Conservation (phyloP, 306 rosid genomes). For the Corylus avellana region DNA sequence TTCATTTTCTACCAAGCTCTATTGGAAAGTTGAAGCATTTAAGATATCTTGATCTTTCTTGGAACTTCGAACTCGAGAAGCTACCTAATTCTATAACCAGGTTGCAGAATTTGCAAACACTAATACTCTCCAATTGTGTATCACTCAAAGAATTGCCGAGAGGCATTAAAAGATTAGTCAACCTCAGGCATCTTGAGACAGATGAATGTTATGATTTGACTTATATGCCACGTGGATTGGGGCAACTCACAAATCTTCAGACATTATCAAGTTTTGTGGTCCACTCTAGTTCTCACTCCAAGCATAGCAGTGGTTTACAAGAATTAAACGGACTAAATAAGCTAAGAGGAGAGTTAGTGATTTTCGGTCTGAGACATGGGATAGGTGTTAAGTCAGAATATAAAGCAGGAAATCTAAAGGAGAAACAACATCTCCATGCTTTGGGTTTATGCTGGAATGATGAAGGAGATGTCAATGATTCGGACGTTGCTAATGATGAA, state of each 20-base stretch:
- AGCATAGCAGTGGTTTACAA: background rate
- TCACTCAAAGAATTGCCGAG: conserved; percentile 14
- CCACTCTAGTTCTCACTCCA: background rate
- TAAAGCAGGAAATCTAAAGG: background rate
- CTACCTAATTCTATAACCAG: background rate
- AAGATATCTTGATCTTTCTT: conserved; percentile 1
- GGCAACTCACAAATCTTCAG: background rate
- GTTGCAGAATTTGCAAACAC: background rate
- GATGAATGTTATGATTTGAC: background rate
- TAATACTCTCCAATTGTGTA: conserved; percentile 4
- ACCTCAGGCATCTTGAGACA: conserved; percentile 20
- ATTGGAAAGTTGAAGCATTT: background rate
- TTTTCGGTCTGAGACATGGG: background rate
- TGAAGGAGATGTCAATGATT: background rate
- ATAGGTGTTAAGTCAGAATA: no score
- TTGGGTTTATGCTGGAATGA: conserved; percentile 15
- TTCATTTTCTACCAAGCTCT: no score
- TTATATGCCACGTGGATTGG: conserved; percentile 16
- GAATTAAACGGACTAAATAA: background rate
- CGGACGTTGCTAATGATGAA: background rate
- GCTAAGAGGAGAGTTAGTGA: conserved; percentile 9
- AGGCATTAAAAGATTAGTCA: background rate
- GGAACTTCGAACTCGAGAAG: background rate
- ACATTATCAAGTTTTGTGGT: conserved; percentile 22
- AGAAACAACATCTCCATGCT: background rate